Base-by-base conservation (phyloP, 2,329 filamentous ascomycete genomes). In the Cercospora citrullina region DNA sequence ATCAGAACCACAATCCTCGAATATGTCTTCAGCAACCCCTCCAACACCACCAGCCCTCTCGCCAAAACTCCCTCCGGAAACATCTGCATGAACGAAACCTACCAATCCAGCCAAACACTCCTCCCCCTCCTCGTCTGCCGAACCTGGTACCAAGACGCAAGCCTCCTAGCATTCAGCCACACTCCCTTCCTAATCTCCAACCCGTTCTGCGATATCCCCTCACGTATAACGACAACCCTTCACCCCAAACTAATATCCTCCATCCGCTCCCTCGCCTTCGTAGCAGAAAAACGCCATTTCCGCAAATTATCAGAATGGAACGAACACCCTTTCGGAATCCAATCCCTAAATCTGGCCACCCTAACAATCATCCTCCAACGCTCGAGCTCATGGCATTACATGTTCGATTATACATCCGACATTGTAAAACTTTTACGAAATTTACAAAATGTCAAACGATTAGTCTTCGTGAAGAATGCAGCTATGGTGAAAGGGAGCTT, bases 151-250 rank as follows among this genome's bases (percentile, higher is more conserved):
- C 60, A 72, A 21, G 81, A 82, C 48, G 77, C 78, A 48, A 71
- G 71, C 55, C 64, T 73, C 9, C 69, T 80, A 12, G 80, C 80
- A 10, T 78, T 79, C 59, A 72, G 61, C 21, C 73, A 71, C 8
- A 81, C 80, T 0, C 72, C 68, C 18, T 83, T 82, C 72, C 63
- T 77, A 3, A 66, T 80, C 21, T 73, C 73, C 14, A 78, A 76
- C 60, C 74, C 77, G n/a, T 79, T 77, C 71, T 68, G 66, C 63
- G 68, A 75, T 33, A 75, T 79, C 18, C 73, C 74, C 28, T 63
- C 72, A 5, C 73, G 74, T 7, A 64, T 80, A 0, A 64, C 64
- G 5, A 66, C 58, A 5, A 16, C 5, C 5, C 72, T 80, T 3
- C 71, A 72, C 5, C 64, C 66, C 28, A 73, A 74, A 23, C 77